Base-by-base conservation (phyloP, 148 eudicot species). In the Pharnaceum exiguum region DNA sequence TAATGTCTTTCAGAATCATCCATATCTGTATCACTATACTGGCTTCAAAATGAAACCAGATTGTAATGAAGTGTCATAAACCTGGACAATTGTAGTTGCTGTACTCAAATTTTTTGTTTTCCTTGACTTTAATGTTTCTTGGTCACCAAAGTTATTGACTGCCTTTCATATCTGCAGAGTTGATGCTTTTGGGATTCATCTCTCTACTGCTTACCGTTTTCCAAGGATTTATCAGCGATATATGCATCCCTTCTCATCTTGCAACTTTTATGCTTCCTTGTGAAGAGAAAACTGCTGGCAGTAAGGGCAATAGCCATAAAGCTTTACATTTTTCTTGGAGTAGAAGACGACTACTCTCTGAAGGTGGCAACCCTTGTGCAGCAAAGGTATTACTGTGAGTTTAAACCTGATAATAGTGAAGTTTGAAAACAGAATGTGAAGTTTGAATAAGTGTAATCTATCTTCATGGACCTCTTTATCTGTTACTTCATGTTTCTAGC, bases 151-250 rank as follows among this genome's bases (percentile, higher is more conserved):
- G 17, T 6, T 28, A 48, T 48, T 33, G 33, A 45, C 31, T 30
- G 27, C 21, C n/a, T 52, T 28, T 46, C 22, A 2, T 53, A 11
- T 16, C 36, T 57, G 64, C 88, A 93, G 98, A 93, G 67, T 75
- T 93, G 81, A 88, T 85, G 96, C 84, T 93, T 59, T 65, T 93
- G 89, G 98, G 98, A 68, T 93, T 93, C 28, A 88, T 93, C 47
- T 93, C 98, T 27, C 71, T 93, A 3, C 75, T 88, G 8, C 56
- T 93, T 58, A 85, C 87, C 17, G 95, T 85, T 22, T 85, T 71
- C 60, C 96, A 93, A 82, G 71, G 80, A 36, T 48, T 63, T 13
- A 70, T 93, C 61, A 81, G 79, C 67, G 39, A 72, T 35, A 75
- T 79, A 18, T 93, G 98, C 70, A 63, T 93, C 49, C 89, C 98